Base-by-base conservation (phyloP, 768 basidiomycete genomes). In the Kwoniella botswanensis region DNA sequence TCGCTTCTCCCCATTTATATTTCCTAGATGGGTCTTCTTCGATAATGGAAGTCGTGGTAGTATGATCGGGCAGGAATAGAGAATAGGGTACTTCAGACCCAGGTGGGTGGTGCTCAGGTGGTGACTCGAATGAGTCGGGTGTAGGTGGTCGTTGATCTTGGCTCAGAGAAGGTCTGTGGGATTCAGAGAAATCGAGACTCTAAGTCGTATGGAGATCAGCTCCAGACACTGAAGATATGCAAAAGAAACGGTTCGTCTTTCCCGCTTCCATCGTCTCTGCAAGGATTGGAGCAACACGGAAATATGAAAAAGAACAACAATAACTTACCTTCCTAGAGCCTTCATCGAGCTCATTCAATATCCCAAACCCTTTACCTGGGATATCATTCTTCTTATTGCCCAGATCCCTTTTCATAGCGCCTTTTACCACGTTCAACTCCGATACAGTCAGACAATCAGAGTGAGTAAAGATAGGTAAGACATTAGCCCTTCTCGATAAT, bases 1-100 rank as follows among this genome's bases (percentile, higher is more conserved):
- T 92, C 70, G 95, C 87, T 56, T 88, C 91, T 44, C 94, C 94
- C 94, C 94, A 96, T 75, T 93, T 85, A 82, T 91, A 95, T 79
- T 88, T 89, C 72, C 93, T 86, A 18, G 35, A 55, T 7, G 29
- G 22, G 7, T 53, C 42, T 24, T 43, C 42, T 12, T 43, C 35
- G 46, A 50, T 50, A 15, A 17, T 52, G 41, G 22, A 53, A 35
- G 58, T 12, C 26, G 61, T 22, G 24, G 41, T 61, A 1, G 59
- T 61, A 21, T 61, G 59, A 43, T 61, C 59, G 17, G 75, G 67
- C 10, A 69, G 15, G 61, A 74, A 68, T 1, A 75, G 35, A 2
- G 71, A 67, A 50, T 69, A 77, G 4, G 75, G 71, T 24, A 76
- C 41, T 29, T 63, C 52, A 12, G 41, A 26, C 41, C 12, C 17